A percentile compares a stretch with the other conserved stretches of the same genome.
Conservation (phyloP, 129 eudicot genomes). For the Flaveria robusta region DNA sequence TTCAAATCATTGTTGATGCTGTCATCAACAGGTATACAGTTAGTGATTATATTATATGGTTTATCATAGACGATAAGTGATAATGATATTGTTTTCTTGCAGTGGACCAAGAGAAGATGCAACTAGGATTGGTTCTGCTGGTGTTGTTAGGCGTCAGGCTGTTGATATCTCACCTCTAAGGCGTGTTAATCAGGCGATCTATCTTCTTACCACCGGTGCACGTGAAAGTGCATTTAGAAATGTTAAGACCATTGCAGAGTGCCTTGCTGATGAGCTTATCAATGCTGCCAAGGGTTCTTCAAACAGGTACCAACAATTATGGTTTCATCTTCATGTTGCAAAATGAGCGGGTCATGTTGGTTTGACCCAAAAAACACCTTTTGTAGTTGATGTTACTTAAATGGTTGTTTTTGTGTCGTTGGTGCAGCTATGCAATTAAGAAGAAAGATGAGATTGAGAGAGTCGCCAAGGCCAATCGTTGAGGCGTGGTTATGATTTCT, state of each 20-base stretch:
- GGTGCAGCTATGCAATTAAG: conserved; percentile 43
- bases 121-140: conserved; percentile 85
- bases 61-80: not conserved
- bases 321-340: not conserved
- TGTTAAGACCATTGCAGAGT: conserved; percentile 72
- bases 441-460: conserved; percentile 78
- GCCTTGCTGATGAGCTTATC: conserved; percentile 78
- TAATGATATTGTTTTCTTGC: not conserved
- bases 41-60: not conserved
- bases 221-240: conserved; percentile 89
- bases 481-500: conserved; percentile 4
- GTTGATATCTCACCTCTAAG: conserved; percentile 85
- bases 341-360: not conserved
- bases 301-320: conserved; percentile 50
- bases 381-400: not conserved
- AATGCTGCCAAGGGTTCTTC: conserved; percentile 88
- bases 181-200: conserved; percentile 77
- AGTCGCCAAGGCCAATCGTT: conserved; percentile 77
- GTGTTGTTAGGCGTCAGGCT: conserved; percentile 86
- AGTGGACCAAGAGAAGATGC: conserved; percentile 95
- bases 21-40: conserved; percentile 68
- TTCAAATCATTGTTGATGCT: conserved; percentile 78
- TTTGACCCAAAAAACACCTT: not conserved
- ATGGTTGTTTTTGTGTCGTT: not conserved
- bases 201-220: conserved; percentile 77